Percentiles rank a stretch among this genome's conserved stretches.
Conservation (phyloP, 2,329 filamentous ascomycete genomes). For the Colletotrichum liriopes region DNA sequence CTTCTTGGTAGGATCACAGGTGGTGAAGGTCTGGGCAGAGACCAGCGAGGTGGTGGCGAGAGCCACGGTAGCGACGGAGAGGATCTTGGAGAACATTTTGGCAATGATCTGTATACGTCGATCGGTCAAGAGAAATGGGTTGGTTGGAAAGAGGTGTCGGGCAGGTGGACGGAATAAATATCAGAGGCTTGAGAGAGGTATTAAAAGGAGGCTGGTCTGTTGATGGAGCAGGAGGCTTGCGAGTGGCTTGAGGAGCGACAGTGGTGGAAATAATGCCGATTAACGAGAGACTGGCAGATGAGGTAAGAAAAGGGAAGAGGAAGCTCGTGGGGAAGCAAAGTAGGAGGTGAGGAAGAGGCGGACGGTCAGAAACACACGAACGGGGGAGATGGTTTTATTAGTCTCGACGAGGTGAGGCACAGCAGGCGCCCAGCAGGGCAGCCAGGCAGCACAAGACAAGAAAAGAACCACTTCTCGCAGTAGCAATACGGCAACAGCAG, state of each 20-base stretch:
- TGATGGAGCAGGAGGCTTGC: constrained; percentile 27
- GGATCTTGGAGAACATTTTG: constrained; percentile 54
- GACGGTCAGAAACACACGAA: constrained; percentile 13
- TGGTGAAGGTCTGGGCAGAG: constrained; percentile 70
- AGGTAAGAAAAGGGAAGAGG: constrained; percentile 29
- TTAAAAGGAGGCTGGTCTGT: constrained; percentile 29
- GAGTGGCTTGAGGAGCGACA: constrained; percentile 31
- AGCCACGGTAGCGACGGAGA: constrained; percentile 62
- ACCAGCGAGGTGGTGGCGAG: constrained; percentile 66
- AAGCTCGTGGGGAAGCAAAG: constrained; percentile 33
- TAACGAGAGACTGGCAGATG: constrained; percentile 42
- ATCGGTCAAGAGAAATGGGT: background rate
- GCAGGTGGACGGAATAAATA: constrained; percentile 21
- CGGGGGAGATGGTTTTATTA: constrained; percentile 41
- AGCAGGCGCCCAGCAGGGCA: constrained; percentile 20
- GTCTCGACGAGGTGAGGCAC: constrained; percentile 31
- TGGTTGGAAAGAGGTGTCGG: background rate
- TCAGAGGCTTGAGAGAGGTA: constrained; percentile 24
- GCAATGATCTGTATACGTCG: constrained; percentile 3
- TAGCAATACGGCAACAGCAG: background rate
- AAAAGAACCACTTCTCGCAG: background rate
- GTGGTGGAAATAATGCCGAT: constrained; percentile 41
- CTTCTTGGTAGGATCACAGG: constrained; percentile 69
- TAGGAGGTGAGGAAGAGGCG: constrained; percentile 32
- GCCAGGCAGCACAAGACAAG: constrained; percentile 1